Evolutionary conservation across 805 yeast genomes (phyloP), one percentile per base, ranked within the genome.

Genomic region (Metschnikowia chrysomelidarum): DNA sequence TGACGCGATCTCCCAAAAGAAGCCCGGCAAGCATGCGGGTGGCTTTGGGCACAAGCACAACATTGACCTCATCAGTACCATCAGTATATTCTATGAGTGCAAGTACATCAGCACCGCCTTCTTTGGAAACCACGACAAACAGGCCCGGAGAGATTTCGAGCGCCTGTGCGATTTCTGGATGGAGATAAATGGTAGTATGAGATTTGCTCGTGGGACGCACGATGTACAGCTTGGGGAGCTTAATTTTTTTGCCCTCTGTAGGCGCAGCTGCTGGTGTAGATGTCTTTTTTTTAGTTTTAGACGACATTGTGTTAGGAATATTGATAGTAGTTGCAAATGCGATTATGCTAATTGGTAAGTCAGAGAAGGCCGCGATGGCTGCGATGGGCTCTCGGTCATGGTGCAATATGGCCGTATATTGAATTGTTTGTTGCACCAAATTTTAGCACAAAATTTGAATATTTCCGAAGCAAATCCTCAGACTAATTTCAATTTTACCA

Each of bases 1-100:
- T 62, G 1, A 73, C 46, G 22, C 73, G 50, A 21, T 80, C 76
- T 10, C 82, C 65, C 38, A 75, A 62, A 7, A 78, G 56, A 10
- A 77, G 34, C 0, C 69, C 71, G 1, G 62, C 62, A 31, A 65
- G 51, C 2, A 40, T 41, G 24, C 72, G 49, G 18, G 56, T 40
- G n/a, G 50, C 40, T 4, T 42, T 19, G 5, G 66, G 57, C 1
- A 67, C 34, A 2, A 41, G 41, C 3, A 63, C 42, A 12, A 66
- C 59, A 38, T 63, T 60, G 12, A 36, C 32, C 15, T 62, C 71
- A 14, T 62, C 70, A 4, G 54, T 41, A 3, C 50, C 57, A 7
- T 46, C 62, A 8, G 69, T 71, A 1, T 60, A 51, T 32, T 61
- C 55, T 4, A 72, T 67, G 6, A 66, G 47, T 1, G 70, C 79